phyloP scores from a whole-genome alignment of 2,329 filamentous ascomycete genomes.

The Aureobasidium sp. region DNA sequence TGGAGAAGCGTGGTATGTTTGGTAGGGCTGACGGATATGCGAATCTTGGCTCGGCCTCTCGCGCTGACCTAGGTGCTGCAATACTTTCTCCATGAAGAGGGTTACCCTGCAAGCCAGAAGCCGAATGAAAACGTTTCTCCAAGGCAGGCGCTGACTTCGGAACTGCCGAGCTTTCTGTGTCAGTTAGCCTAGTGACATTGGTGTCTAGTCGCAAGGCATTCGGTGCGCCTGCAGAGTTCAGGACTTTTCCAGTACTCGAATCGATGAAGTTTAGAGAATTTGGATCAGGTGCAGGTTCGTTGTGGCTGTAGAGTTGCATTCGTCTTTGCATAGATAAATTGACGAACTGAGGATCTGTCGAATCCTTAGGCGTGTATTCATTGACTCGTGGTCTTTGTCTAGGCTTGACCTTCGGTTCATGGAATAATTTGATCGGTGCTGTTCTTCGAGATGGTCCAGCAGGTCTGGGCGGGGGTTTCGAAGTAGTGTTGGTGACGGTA shows the following conservation, averaged over 20 bases:
- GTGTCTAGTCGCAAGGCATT: not conserved
- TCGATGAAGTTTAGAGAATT: conserved; percentile 24
- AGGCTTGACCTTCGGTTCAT: not conserved
- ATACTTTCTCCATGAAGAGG: not conserved
- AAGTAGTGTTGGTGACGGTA: not conserved
- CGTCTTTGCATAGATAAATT: conserved; percentile 21
- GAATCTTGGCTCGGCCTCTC: not conserved
- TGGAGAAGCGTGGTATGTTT: not conserved
- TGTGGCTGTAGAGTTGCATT: conserved; percentile 21
- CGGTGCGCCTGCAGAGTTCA: not conserved
- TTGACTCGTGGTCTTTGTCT: conserved; percentile 17
- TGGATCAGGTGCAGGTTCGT: conserved; percentile 25
- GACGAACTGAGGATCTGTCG: conserved; percentile 18
- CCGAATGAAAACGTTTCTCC: not conserved
- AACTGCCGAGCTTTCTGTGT: not conserved
- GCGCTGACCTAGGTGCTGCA: not conserved
- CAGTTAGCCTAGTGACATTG: not conserved
- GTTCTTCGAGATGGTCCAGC: not conserved
- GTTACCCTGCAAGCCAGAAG: not conserved
- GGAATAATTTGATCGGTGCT: not conserved
- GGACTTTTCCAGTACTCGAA: conserved; percentile 24
- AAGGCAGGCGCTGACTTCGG: not conserved
- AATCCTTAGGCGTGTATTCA: conserved; percentile 21
- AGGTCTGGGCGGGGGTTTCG: not conserved
- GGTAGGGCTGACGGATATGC: not conserved